phyloP scores from a whole-genome alignment of 805 yeast species.

The Peterozyma xylosa region DNA sequence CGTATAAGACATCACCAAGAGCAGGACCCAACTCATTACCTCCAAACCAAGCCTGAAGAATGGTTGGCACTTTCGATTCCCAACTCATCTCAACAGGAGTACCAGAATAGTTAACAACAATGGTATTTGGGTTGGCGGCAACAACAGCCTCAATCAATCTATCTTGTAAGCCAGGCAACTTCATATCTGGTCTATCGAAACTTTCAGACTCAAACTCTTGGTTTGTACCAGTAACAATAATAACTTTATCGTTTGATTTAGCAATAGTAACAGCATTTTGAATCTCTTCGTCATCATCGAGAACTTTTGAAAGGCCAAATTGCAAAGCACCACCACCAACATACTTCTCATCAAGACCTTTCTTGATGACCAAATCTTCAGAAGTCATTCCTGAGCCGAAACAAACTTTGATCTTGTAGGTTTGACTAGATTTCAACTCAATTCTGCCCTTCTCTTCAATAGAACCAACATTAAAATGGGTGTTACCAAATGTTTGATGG shows the following conservation, averaged over 20 bases:
- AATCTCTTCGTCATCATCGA: conserved; percentile 22
- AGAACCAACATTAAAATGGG: conserved; percentile 42
- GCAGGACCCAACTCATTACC: conserved; percentile 47
- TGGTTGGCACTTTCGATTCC: conserved; percentile 26
- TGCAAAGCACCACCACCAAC: conserved; percentile 26
- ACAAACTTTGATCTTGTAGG: conserved; percentile 28
- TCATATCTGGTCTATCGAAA: conserved; percentile 37
- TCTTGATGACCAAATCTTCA: conserved; percentile 18
- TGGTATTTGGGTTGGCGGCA: conserved; percentile 35
- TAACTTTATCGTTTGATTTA: conserved; percentile 34
- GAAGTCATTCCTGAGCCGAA: conserved; percentile 34
- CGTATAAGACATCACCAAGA: conserved; percentile 46
- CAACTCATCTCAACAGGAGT: conserved; percentile 49
- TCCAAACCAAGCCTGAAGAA: conserved; percentile 45
- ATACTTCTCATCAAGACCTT: background rate
- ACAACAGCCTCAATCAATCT: conserved; percentile 32
- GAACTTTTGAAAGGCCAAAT: conserved; percentile 23
- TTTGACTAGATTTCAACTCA: conserved; percentile 24
- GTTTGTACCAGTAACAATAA: conserved; percentile 38
- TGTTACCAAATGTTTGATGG: conserved; percentile 38
- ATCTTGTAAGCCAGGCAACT: conserved; percentile 36
- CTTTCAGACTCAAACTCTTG: conserved; percentile 51
- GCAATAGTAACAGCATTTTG: conserved; percentile 39
- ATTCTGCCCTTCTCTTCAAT: conserved; percentile 26
- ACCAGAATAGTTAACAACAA: conserved; percentile 46